A percentile compares a stretch with the other conserved stretches of the same genome.
Evolutionary conservation across 2,329 filamentous ascomycete species (phyloP).

Genomic region (Triangularia verruculosa): DNA sequence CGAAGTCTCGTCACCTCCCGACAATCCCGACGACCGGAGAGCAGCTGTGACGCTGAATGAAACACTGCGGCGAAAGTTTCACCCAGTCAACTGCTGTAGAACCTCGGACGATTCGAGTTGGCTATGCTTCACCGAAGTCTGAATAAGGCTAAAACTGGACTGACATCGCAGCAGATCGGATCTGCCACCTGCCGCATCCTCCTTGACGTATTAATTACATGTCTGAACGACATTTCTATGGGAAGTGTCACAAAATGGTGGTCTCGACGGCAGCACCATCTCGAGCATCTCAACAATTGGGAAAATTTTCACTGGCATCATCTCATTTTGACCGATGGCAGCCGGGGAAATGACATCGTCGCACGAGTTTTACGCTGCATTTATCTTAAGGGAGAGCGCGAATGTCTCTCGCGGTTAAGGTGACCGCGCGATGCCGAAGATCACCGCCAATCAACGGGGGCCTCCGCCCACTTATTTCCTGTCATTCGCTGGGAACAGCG

Average conservation of each 20-base stretch:
- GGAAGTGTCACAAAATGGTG: background rate
- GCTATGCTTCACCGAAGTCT: background rate
- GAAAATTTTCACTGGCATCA: constrained; percentile 1
- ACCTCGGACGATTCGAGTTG: background rate
- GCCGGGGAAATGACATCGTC: background rate
- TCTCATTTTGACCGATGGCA: background rate
- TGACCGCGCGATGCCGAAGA: constrained; percentile 19
- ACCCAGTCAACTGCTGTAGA: background rate
- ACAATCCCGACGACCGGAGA: background rate
- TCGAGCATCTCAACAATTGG: background rate
- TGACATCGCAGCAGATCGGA: background rate
- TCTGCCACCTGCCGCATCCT: background rate
- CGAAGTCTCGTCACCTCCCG: background rate
- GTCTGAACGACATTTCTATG: background rate
- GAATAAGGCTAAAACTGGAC: no score
- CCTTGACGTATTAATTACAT: background rate
- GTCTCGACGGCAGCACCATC: background rate
- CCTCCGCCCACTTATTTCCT: constrained; percentile 7
- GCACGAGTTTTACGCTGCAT: background rate
- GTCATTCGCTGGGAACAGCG: constrained; percentile 2
- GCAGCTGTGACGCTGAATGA: background rate
- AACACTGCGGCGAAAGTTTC: background rate
- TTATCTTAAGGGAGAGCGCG: background rate
- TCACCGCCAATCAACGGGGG: constrained; percentile 13
- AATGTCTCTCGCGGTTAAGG: constrained; percentile 19